phyloP scores from a whole-genome alignment of 139 green algal genomes.

The Picochlorum costavermella region DNA sequence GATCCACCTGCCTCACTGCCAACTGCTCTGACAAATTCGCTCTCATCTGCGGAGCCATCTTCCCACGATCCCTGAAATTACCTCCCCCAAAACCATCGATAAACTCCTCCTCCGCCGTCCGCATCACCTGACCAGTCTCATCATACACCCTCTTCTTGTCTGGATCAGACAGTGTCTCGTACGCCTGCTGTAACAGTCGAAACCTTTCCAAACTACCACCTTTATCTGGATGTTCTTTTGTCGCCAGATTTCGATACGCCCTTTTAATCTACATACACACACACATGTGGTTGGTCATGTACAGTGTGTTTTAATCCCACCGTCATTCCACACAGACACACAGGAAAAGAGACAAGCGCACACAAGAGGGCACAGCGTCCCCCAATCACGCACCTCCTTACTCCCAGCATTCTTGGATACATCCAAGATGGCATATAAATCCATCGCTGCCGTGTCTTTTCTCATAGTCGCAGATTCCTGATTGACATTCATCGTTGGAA shows the following conservation, averaged over 20 bases:
- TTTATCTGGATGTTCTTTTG: conserved; percentile 47
- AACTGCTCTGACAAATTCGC: conserved; percentile 62
- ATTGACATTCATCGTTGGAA: too few relatives aligned
- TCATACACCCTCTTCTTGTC: conserved; percentile 67
- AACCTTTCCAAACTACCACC: conserved; percentile 52
- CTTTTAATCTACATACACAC: conserved; percentile 12
- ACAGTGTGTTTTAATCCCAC: too few relatives aligned
- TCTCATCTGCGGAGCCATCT: conserved; percentile 2
- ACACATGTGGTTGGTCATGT: too few relatives aligned
- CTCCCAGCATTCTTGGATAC: background rate
- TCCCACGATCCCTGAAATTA: conserved; percentile 28
- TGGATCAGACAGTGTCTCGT: conserved; percentile 55
- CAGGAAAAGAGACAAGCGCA: background rate
- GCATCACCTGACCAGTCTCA: conserved; percentile 52
- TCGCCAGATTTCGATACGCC: conserved; percentile 50
- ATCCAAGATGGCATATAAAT: background rate
- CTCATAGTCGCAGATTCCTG: background rate
- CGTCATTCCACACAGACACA: too few relatives aligned
- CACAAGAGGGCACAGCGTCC: background rate
- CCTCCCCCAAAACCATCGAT: conserved; percentile 68
- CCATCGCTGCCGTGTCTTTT: background rate
- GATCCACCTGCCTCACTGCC: conserved; percentile 35
- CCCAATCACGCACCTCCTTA: background rate
- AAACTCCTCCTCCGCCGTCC: conserved; percentile 70
- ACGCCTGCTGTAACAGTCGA: conserved; percentile 40